These are phyloP conservation scores for Trichoderma citrinoviride DNA, from an alignment of 2,329 filamentous ascomycete species.

Conservation along the genomic window DNA sequence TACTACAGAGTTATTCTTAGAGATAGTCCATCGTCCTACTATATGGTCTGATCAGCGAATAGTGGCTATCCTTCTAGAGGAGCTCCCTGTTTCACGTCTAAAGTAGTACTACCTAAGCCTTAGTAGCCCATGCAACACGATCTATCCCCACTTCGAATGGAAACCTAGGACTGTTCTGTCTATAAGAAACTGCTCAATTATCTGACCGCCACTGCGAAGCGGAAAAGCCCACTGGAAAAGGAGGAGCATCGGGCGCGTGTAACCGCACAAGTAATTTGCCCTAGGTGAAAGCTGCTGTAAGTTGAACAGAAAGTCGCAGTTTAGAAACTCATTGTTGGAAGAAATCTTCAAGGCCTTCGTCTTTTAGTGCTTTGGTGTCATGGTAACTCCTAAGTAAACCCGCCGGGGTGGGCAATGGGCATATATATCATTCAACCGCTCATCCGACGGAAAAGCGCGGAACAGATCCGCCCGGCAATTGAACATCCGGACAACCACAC, in stretches of 20 bases:
- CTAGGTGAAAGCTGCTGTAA: background rate
- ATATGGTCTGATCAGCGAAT: background rate
- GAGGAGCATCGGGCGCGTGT: no score
- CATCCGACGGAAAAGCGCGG: background rate
- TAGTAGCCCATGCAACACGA: background rate
- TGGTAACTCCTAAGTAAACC: background rate
- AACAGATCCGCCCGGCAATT: background rate
- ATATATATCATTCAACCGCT: background rate
- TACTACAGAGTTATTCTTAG: no score
- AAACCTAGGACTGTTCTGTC: background rate
- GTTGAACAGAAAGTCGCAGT: no score
- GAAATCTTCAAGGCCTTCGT: no score
- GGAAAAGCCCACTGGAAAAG: no score
- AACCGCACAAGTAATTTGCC: background rate
- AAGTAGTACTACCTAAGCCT: no score
- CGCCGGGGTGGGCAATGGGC: background rate
- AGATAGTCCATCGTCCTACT: background rate
- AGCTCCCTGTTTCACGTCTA: background rate
- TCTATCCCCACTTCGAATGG: background rate
- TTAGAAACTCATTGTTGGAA: no score
- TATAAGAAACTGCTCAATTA: background rate
- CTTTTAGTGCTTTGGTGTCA: fast-evolving
- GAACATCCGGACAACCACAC: background rate
- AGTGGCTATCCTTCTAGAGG: background rate
- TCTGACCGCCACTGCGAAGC: background rate